phyloP scores from a whole-genome alignment of 2,329 filamentous ascomycete genomes.

The Aspergillus sp. region DNA sequence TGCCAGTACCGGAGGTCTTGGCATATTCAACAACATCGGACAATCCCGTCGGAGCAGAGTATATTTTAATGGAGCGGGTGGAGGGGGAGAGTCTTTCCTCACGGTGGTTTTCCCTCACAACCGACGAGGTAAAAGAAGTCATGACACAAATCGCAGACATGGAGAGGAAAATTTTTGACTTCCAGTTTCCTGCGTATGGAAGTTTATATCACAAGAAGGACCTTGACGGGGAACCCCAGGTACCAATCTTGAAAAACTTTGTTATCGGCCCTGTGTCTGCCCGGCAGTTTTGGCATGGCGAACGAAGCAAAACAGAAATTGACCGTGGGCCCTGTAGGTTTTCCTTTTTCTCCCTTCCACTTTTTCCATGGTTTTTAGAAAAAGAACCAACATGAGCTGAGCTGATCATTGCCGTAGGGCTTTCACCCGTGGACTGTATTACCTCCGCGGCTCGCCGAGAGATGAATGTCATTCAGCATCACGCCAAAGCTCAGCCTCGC shows the following conservation, averaged over 20 bases:
- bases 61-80: conserved; percentile 45
- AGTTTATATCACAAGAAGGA: conserved; percentile 28
- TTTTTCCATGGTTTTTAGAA: too few relatives aligned
- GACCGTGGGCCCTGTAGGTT: conserved; percentile 28
- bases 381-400: background rate
- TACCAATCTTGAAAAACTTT: conserved; percentile 23
- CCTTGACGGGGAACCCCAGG: conserved; percentile 15
- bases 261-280: conserved; percentile 28
- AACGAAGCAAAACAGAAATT: conserved; percentile 23
- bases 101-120: too few relatives aligned
- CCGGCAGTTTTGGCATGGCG: conserved; percentile 31
- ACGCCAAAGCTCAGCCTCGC: conserved; percentile 27
- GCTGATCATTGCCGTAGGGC: conserved; percentile 16
- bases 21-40: conserved; percentile 34
- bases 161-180: too few relatives aligned
- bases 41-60: conserved; percentile 43
- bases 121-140: too few relatives aligned
- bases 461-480: conserved; percentile 18
- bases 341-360: background rate
- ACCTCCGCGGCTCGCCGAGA: conserved; percentile 30
- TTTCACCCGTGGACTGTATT: too few relatives aligned
- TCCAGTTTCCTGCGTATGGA: background rate
- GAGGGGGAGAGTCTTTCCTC: conserved; percentile 30
- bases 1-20: conserved; percentile 40
- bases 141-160: too few relatives aligned